Conservation (phyloP, 768 basidiomycete genomes). For the Tricholoma saponaceum region DNA sequence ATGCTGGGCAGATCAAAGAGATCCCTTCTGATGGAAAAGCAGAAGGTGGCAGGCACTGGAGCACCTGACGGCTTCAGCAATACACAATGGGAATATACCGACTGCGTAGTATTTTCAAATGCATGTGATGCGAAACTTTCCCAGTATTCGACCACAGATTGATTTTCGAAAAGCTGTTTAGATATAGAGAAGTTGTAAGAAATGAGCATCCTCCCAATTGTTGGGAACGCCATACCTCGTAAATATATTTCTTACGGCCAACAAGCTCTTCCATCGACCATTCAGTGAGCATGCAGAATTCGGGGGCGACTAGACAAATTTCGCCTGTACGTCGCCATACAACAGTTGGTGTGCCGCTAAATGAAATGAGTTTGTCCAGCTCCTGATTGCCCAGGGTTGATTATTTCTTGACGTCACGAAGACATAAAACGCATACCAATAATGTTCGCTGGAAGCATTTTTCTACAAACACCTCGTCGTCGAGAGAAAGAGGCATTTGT, state of each 20-base stretch:
- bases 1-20: conserved; percentile 87
- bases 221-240: conserved; percentile 42
- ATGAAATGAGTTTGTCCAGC: conserved; percentile 94
- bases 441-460: conserved; percentile 92
- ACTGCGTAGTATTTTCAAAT: conserved; percentile 96
- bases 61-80: conserved; percentile 80
- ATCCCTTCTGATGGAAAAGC: conserved; percentile 93
- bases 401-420: conserved; percentile 5
- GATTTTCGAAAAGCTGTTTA: conserved; percentile 86
- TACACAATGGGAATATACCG: conserved; percentile 90
- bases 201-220: neutral
- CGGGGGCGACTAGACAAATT: conserved; percentile 93
- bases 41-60: conserved; percentile 89
- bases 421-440: conserved; percentile 48
- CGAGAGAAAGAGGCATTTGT: conserved; percentile 95
- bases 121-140: conserved; percentile 96
- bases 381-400: conserved; percentile 49
- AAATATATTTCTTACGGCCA: conserved; percentile 57
- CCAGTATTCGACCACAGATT: conserved; percentile 93
- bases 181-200: too few species aligned
- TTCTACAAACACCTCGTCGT: conserved; percentile 96
- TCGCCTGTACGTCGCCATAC: conserved; percentile 98
- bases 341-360: conserved; percentile 95
- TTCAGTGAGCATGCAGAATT: conserved; percentile 92
- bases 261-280: conserved; percentile 84